These are phyloP conservation scores for Daldinia concentrica DNA, from an alignment of 495 filamentous ascomycete genomes.

Conservation along the genomic window DNA sequence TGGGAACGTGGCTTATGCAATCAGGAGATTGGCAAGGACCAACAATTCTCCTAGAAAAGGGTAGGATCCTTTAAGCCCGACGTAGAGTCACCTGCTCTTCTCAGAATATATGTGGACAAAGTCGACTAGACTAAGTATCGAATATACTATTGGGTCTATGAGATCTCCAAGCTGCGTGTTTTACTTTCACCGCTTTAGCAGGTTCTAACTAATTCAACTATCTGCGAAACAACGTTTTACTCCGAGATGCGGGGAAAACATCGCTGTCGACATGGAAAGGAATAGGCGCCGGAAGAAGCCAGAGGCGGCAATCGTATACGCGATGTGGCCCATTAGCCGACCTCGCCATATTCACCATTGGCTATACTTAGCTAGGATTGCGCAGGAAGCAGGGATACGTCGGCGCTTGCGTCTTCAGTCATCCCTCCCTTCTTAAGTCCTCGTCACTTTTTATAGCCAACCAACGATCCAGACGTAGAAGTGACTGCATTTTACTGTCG, in stretches of 20 bases:
- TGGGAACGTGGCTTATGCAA: slow-evolving; percentile 35
- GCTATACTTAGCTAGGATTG: slow-evolving; percentile 41
- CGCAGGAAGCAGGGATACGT: slow-evolving; percentile 39
- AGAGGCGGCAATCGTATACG: slow-evolving; percentile 38
- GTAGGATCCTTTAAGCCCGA: slow-evolving; percentile 22
- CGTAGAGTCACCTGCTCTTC: slow-evolving; percentile 25
- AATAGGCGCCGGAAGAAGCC: slow-evolving; percentile 40
- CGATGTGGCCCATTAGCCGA: slow-evolving; percentile 45
- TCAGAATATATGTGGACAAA: slow-evolving; percentile 13
- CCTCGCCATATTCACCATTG: slow-evolving; percentile 39
- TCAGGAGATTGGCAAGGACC: slow-evolving; percentile 23
- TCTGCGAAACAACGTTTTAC: slow-evolving; percentile 9
- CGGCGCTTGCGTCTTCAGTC: slow-evolving; percentile 48
- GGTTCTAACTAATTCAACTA: slow-evolving; percentile 3
- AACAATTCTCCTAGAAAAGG: slow-evolving; percentile 7
- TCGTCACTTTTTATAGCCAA: slow-evolving; percentile 50
- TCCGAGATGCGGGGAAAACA: slow-evolving; percentile 40
- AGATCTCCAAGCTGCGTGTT: neutral
- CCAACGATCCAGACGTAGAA: slow-evolving; percentile 36
- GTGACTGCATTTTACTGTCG: slow-evolving; percentile 36
- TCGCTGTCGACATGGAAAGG: neutral
- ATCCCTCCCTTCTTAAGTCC: slow-evolving; percentile 41
- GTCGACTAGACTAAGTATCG: neutral
- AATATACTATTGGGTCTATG: slow-evolving; percentile 8
- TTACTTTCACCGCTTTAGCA: slow-evolving; percentile 33